Base-by-base conservation (phyloP, 257 asterid species). In the Rubia yunnanensis region DNA sequence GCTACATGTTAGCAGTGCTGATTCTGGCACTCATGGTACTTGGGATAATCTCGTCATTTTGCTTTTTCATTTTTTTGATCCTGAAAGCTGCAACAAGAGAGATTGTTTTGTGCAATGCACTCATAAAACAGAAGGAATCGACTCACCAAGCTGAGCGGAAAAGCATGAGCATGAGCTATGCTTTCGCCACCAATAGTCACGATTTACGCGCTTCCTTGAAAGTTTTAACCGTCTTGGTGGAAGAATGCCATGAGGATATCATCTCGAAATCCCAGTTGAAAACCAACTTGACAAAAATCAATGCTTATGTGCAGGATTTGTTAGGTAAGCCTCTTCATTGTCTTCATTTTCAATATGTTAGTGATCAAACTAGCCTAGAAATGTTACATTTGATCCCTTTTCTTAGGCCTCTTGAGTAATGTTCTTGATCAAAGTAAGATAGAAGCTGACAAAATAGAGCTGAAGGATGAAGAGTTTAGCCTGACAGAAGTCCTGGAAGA, bases 341-440 rank as follows among this genome's bases (percentile, higher is more conserved):
- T 18, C n/a, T n/a, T n/a, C n/a, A n/a, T 46, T 57, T 44, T 71
- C 22, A 20, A 28, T 48, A 26, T 28, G 6, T 18, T 50, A 36
- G 10, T 1, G 11, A 36, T 8, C 44, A 36, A 9, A 36, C 46
- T 65, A 20, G 49, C 10, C 27, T 54, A 11, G 1, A 38, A n/a
- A 9, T 23, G 13, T 17, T 18, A 23, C 32, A 20, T 11, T 50
- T 50, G 5, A 5, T n/a, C n/a, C 4, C 24, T 24, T 26, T n/a
- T 1, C 31, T 18, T 23, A 88, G 95, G 85, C 18, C 84, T 89
- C 58, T 61, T 89, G 80, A 82, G 84, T 65, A 77, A 91, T 24
- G 81, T 88, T 74, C 98, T 91, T 17, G 91, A 88, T 60, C 73
- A 81, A 17, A 84, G 84, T 24, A 88, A 84, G 79, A 83, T 86